Percentiles rank a stretch among this genome's conserved stretches.
These are phyloP conservation scores for Ramaria rubella DNA, from an alignment of 768 basidiomycete species.

Conservation along the genomic window DNA sequence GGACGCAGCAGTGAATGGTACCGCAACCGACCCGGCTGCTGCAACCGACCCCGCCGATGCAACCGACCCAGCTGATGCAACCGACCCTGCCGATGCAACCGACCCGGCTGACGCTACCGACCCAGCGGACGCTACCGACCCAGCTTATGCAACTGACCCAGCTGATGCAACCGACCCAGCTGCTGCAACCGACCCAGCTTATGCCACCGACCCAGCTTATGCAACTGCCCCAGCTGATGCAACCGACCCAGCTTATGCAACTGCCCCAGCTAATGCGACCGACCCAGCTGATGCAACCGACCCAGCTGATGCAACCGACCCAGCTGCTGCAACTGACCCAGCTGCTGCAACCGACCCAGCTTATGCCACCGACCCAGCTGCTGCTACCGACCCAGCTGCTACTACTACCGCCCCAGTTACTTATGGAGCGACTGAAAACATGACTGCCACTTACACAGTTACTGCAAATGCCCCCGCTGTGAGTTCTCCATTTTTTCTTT, in stretches of 20 bases:
- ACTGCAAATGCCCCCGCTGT: constrained; percentile 14
- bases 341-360: constrained; percentile 11
- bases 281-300: not conserved
- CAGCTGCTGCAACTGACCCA: constrained; percentile 1
- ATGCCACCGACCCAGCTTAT: constrained; percentile 10
- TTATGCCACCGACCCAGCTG: constrained; percentile 12
- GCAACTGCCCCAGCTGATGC: constrained; percentile 12
- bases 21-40: constrained; percentile 10
- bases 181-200: constrained; percentile 8
- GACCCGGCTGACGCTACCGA: constrained; percentile 8
- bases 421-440: no score
- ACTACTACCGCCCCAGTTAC: constrained; percentile 1
- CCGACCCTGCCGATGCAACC: constrained; percentile 13
- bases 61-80: constrained; percentile 8
- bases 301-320: not conserved
- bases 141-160: not conserved
- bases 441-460: no score
- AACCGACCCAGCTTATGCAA: constrained; percentile 8
- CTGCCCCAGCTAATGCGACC: constrained; percentile 14
- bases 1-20: no score
- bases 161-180: not conserved
- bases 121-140: constrained; percentile 13
- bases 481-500: constrained; percentile 5
- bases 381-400: constrained; percentile 9
- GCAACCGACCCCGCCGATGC: constrained; percentile 12